Conservation (phyloP, 2,329 filamentous ascomycete species). For the Fusarium lyarnte region DNA sequence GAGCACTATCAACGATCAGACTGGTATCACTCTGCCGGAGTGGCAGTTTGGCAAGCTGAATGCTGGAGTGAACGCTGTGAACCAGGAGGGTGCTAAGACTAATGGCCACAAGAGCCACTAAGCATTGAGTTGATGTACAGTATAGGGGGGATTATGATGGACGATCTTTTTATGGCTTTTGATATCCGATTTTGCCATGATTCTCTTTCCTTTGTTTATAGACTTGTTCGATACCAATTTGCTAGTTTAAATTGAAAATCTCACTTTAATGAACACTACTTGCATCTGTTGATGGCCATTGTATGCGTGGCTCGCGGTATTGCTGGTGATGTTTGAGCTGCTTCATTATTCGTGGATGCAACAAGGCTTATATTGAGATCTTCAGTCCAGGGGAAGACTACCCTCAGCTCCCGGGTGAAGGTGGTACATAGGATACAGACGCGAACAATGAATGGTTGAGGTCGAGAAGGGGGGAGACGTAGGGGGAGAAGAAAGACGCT, state of each 20-base stretch:
- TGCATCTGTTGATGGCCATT: neutral
- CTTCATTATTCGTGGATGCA: no score
- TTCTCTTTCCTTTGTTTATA: constrained; percentile 9
- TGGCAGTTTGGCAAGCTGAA: constrained; percentile 72
- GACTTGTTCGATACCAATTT: constrained; percentile 29
- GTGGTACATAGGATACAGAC: no score
- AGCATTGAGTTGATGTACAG: neutral
- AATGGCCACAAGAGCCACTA: constrained; percentile 36
- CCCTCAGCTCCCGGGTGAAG: no score
- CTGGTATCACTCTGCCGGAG: constrained; percentile 79
- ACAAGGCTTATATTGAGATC: no score
- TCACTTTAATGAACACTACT: neutral
- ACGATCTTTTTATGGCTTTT: neutral
- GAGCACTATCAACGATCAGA: constrained; percentile 88
- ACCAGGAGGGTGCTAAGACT: constrained; percentile 35
- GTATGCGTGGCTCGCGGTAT: no score
- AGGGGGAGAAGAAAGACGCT: no score
- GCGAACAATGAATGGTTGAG: no score
- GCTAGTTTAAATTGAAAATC: neutral
- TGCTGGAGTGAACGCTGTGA: constrained; percentile 48
- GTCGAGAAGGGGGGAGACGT: no score
- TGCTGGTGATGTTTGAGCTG: no score
- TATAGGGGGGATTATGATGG: neutral
- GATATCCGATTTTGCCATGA: constrained; percentile 9
- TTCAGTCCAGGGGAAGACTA: no score